Evolutionary conservation across 148 eudicot genomes (phyloP), one percentile per base, ranked within the genome.

Genomic region (Beta vulgaris): DNA sequence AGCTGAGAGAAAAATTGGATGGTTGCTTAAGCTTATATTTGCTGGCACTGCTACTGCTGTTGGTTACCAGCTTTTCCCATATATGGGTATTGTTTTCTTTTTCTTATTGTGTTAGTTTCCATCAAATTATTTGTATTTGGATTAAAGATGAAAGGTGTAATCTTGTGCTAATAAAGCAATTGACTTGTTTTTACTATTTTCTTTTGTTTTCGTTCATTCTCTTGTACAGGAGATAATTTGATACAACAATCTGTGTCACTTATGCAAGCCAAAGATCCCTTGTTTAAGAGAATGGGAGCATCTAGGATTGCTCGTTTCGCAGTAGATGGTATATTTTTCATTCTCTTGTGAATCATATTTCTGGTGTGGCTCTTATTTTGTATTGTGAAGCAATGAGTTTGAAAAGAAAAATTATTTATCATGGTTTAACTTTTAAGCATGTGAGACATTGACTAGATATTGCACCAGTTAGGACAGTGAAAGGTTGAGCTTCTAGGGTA

Each of bases 261-360:
- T 81, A 78, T 95, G 85, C 88, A 85, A 67, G 98, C 89, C 31
- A 95, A 95, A 82, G 98, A 95, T 89, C 97, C 97, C 44, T 81
- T 92, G 80, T 95, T 90, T 65, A 92, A 95, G 80, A 84, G 98
- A 82, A 91, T 95, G 90, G 98, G 98, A 79, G 98, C 98, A 70
- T 95, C 97, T 71, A 84, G 98, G 84, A 77, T 95, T 79, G 86
- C 97, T 23, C 97, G 96, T 71, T 90, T 90, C 51, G 97, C 98
- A 26, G 80, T 80, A 36, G 92, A 92, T 79, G 96, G 98, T 94
- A 89, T 78, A 34, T 73, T 51, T 15, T 28, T 26, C 31, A 6
- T 32, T 16, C 42, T 14, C 34, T 7, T 32, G 32, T 59, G 31
- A 39, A 31, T 29, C n/a, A 46, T 23, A 23, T 19, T 11, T 4